phyloP scores from a whole-genome alignment of 208 protist species.

The Herpetomonas samuelpessoai region DNA sequence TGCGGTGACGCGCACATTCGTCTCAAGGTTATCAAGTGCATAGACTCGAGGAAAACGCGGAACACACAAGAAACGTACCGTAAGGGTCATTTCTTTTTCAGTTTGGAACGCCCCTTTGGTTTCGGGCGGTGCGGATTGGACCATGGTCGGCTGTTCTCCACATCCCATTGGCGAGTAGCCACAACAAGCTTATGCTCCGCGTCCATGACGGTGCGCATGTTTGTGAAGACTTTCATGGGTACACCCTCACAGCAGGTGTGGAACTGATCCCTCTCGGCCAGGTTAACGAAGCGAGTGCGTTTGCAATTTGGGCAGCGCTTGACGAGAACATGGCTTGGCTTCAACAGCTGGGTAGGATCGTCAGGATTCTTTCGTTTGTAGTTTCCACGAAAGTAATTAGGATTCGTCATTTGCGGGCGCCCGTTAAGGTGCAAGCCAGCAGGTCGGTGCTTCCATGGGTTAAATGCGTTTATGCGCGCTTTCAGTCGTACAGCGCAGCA shows the following conservation, averaged over 20 bases:
- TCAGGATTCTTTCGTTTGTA: constrained; percentile 72
- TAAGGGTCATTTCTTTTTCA: constrained; percentile 76
- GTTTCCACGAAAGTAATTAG: constrained; percentile 38
- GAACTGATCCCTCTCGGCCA: constrained; percentile 56
- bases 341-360: constrained; percentile 71
- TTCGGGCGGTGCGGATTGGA: constrained; percentile 75
- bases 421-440: constrained; percentile 62
- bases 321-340: constrained; percentile 71
- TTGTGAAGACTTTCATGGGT: constrained; percentile 62
- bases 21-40: too few species aligned
- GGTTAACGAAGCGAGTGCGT: constrained; percentile 63
- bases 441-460: constrained; percentile 81
- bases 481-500: constrained; percentile 14
- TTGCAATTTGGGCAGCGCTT: constrained; percentile 79
- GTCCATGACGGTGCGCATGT: constrained; percentile 85
- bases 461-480: constrained; percentile 67
- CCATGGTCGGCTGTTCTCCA: constrained; percentile 74
- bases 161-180: constrained; percentile 74
- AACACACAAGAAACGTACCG: too few species aligned
- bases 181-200: constrained; percentile 56
- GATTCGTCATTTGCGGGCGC: constrained; percentile 81
- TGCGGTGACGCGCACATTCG: too few species aligned
- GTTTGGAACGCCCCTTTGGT: constrained; percentile 84
- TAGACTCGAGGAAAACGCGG: too few species aligned
- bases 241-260: constrained; percentile 87